A percentile compares a stretch with the other conserved stretches of the same genome.
These are phyloP conservation scores for Acorus calamus DNA, from an alignment of 106 monocot species.

Conservation along the genomic window DNA sequence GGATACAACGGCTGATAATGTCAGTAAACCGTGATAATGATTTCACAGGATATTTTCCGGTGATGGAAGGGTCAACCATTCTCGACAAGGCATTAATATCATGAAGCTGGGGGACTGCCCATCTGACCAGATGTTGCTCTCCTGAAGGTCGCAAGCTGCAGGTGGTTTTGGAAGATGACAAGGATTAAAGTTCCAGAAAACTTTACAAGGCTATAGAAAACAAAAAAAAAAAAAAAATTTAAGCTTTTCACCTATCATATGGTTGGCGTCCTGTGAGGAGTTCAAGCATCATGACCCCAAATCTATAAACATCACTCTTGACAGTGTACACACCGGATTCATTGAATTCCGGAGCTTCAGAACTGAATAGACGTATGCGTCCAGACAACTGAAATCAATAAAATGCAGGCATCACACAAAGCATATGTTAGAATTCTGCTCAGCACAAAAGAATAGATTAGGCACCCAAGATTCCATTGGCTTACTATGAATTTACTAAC, in stretches of 20 bases:
- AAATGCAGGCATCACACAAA: too few relatives aligned
- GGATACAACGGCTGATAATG: constrained; percentile 92
- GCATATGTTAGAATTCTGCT: too few relatives aligned
- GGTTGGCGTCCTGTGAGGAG: constrained; percentile 90
- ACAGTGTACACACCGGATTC: constrained; percentile 61
- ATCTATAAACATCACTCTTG: constrained; percentile 93
- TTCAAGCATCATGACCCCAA: constrained; percentile 97
- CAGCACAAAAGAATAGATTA: too few relatives aligned
- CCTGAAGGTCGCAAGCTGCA: constrained; percentile 64
- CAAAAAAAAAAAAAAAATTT: neutral
- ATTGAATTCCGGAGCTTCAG: constrained; percentile 83
- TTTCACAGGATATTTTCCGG: constrained; percentile 63
- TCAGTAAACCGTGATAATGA: constrained; percentile 91
- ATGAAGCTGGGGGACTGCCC: constrained; percentile 85
- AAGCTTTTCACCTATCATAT: constrained; percentile 63
- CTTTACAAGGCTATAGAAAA: neutral
- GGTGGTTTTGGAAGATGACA: too few relatives aligned
- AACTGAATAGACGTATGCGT: constrained; percentile 55
- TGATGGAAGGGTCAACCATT: constrained; percentile 87
- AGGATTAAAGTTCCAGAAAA: too few relatives aligned
- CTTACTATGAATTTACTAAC: too few relatives aligned
- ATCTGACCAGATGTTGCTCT: constrained; percentile 90
- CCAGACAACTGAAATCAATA: constrained; percentile 52
- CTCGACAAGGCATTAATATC: constrained; percentile 65
- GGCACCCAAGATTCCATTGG: too few relatives aligned